These are phyloP conservation scores for Avena sativa DNA, from an alignment of 176 grass and related monocot genomes.

Conservation along the genomic window DNA sequence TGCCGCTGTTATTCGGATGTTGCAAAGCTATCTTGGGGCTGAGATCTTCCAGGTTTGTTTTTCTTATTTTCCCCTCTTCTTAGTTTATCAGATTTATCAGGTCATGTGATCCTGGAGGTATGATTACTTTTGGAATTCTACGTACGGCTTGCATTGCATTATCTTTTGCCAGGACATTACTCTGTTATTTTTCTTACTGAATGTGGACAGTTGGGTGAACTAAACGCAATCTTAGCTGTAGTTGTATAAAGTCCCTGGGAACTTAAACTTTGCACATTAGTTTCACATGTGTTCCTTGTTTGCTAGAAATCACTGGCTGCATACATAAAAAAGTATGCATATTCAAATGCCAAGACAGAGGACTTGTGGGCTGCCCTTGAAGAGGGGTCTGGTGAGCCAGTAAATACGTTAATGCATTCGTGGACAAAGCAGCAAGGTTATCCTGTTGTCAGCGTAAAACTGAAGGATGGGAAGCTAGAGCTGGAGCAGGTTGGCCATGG, in stretches of 20 bases:
- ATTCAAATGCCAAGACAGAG: conserved; percentile 97
- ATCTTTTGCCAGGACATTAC: conserved; percentile 1
- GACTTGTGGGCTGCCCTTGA: conserved; percentile 95
- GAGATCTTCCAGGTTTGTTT: conserved; percentile 88
- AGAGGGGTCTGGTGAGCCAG: conserved; percentile 89
- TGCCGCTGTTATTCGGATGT: conserved; percentile 92
- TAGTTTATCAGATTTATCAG: not conserved
- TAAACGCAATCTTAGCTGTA: conserved; percentile 27
- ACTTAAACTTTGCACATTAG: conserved; percentile 7
- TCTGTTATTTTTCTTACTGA: conserved; percentile 33
- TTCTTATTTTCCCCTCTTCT: conserved; percentile 20
- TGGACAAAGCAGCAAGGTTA: conserved; percentile 99
- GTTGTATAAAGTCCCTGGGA: conserved; percentile 21
- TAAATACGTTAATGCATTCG: conserved; percentile 85
- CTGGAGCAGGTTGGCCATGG: conserved; percentile 67
- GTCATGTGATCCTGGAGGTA: not conserved
- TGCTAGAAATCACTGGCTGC: conserved; percentile 84
- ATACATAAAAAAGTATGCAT: conserved; percentile 84
- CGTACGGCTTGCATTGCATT: not conserved
- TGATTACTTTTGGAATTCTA: conserved; percentile 23
- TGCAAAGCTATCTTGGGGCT: conserved; percentile 98
- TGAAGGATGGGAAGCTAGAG: conserved; percentile 69
- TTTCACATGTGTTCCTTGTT: conserved; percentile 41
- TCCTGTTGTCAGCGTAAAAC: conserved; percentile 75
- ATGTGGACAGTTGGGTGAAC: not conserved